phyloP scores from a whole-genome alignment of 2,329 filamentous ascomycete genomes.

The Raffaelea albimanens region DNA sequence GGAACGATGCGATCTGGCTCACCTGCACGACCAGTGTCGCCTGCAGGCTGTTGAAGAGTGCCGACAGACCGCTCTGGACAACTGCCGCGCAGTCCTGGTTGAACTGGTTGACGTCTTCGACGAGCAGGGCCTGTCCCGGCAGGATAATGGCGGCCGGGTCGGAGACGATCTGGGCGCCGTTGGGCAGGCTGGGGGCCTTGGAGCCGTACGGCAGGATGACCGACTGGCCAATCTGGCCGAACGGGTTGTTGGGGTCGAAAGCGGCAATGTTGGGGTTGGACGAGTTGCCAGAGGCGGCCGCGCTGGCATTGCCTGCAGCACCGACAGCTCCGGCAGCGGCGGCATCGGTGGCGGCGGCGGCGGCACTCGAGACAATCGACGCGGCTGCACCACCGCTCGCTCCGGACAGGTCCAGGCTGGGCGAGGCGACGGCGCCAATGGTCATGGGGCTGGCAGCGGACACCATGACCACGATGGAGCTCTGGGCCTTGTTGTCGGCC shows the following conservation, averaged over 20 bases:
- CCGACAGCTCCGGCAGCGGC: conserved; percentile 10
- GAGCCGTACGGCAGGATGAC: conserved; percentile 25
- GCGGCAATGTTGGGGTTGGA: conserved; percentile 12
- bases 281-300: not conserved
- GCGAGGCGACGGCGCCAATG: conserved; percentile 17
- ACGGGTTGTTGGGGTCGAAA: conserved; percentile 22
- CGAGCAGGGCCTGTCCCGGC: conserved; percentile 23
- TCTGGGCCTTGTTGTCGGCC: conserved; percentile 24
- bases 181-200: conserved; percentile 18
- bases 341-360: conserved; percentile 11
- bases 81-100: conserved; percentile 22
- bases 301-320: conserved; percentile 9
- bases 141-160: conserved; percentile 30
- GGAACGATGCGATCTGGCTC: conserved; percentile 19
- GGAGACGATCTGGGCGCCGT: conserved; percentile 21
- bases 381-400: conserved; percentile 6
- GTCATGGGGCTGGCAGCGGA: conserved; percentile 26
- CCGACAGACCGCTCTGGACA: conserved; percentile 15
- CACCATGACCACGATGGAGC: conserved; percentile 28
- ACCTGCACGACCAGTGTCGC: conserved; percentile 14
- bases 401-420: conserved; percentile 14
- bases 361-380: conserved; percentile 9
- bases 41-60: conserved; percentile 21
- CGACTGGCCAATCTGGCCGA: conserved; percentile 23
- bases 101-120: conserved; percentile 23